These are phyloP conservation scores for Haplosporangium gracile DNA, from an alignment of 192 early-diverging fungal species.

Conservation along the genomic window DNA sequence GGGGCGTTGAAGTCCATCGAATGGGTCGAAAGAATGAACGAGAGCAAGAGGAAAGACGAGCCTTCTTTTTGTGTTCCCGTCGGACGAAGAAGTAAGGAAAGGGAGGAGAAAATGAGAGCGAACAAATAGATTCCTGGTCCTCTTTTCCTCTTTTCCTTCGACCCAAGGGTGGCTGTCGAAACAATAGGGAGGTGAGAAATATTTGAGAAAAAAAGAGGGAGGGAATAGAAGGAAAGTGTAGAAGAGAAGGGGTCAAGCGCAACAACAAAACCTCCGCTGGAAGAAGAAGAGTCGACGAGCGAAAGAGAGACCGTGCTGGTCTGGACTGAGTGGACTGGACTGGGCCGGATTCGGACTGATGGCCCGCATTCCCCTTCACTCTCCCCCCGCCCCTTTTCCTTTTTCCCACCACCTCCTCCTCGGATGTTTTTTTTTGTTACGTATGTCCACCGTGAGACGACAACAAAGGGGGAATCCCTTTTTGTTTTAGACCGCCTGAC, in stretches of 20 bases:
- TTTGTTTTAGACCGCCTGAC: constrained; percentile 29
- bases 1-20: not conserved
- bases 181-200: constrained; percentile 11
- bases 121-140: constrained; percentile 13
- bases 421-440: constrained; percentile 9
- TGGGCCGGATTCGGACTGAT: not conserved
- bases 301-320: not conserved
- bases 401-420: not conserved
- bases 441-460: not conserved
- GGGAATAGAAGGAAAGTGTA: not conserved
- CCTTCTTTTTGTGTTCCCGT: constrained; percentile 15
- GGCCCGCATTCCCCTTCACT: not conserved
- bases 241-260: not conserved
- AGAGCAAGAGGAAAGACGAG: constrained; percentile 16
- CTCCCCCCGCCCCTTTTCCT: not conserved
- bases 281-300: not conserved
- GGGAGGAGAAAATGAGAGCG: not conserved
- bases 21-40: constrained; percentile 17
- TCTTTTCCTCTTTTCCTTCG: not conserved
- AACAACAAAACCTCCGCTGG: not conserved
- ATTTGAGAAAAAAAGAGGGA: not conserved
- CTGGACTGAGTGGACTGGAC: not conserved
- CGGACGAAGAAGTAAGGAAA: not conserved
- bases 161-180: not conserved
- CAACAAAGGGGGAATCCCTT: not conserved